These are phyloP conservation scores for Carex myosuroides DNA, from an alignment of 176 grass and related monocot genomes.

Conservation along the genomic window DNA sequence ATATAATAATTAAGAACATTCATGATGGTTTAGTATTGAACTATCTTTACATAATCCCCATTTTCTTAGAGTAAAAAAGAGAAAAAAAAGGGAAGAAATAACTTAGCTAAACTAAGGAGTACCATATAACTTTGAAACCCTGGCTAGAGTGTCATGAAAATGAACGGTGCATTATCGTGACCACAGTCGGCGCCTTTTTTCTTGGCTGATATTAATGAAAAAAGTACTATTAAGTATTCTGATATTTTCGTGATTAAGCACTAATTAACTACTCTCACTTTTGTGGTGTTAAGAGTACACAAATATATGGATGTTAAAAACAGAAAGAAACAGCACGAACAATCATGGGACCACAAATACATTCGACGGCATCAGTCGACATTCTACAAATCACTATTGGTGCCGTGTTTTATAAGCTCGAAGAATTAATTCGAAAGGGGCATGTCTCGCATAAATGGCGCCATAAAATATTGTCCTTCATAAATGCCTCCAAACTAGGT, in stretches of 20 bases:
- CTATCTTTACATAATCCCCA: not conserved
- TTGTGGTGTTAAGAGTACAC: conserved; percentile 13
- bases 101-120: not conserved
- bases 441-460: conserved; percentile 49
- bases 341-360: conserved; percentile 23
- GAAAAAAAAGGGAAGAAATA: not conserved
- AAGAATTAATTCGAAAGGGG: conserved; percentile 61
- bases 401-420: conserved; percentile 46
- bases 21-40: not conserved
- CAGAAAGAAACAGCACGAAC: not conserved
- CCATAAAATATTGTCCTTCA: conserved; percentile 37
- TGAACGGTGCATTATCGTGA: not conserved
- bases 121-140: not conserved
- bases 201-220: not conserved
- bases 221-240: not conserved
- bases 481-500: conserved; percentile 57
- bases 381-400: conserved; percentile 35
- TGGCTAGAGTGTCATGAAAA: conserved; percentile 1
- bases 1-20: not conserved
- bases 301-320: conserved; percentile 6
- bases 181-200: not conserved
- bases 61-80: not conserved
- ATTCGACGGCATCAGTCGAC: conserved; percentile 23
- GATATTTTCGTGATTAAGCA: not conserved
- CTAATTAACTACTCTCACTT: not conserved